Percentiles rank a stretch among this genome's conserved stretches.
These are phyloP conservation scores for Pyrenophora seminiperda DNA, from an alignment of 2,329 filamentous ascomycete genomes.

Conservation along the genomic window DNA sequence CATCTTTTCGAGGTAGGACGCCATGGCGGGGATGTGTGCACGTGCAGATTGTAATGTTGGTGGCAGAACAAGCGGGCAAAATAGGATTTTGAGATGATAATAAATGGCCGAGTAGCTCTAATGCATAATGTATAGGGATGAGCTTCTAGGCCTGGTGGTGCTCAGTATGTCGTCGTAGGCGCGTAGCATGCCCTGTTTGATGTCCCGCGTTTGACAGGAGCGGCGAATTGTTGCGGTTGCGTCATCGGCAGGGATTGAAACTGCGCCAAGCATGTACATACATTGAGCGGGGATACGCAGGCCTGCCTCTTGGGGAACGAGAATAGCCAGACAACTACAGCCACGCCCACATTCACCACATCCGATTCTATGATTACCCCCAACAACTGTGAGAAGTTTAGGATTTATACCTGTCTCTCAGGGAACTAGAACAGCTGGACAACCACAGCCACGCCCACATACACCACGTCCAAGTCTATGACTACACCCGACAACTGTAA, in stretches of 20 bases:
- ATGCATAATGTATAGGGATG: conserved; percentile 11
- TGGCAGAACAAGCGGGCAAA: neutral
- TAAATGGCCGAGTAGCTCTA: conserved; percentile 1
- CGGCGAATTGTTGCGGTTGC: conserved; percentile 21
- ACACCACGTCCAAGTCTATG: too few species aligned
- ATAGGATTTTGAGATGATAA: neutral
- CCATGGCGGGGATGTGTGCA: conserved; percentile 23
- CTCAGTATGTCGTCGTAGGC: conserved; percentile 32
- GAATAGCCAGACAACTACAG: too few species aligned
- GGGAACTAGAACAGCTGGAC: too few species aligned
- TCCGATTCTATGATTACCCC: too few species aligned
- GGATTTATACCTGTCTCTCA: too few species aligned
- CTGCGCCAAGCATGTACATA: conserved; percentile 19
- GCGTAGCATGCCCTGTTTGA: conserved; percentile 26
- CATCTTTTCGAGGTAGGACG: conserved; percentile 42
- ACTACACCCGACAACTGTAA: too few species aligned
- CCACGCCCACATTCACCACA: too few species aligned
- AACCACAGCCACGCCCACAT: too few species aligned
- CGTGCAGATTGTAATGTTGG: neutral
- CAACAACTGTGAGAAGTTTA: too few species aligned
- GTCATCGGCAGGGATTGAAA: conserved; percentile 39
- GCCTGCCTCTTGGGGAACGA: neutral
- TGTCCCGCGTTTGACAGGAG: conserved; percentile 18
- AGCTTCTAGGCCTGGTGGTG: conserved; percentile 20
- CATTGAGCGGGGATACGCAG: conserved; percentile 1